phyloP scores from a whole-genome alignment of 805 yeast genomes.

The Starmerella sp. region DNA sequence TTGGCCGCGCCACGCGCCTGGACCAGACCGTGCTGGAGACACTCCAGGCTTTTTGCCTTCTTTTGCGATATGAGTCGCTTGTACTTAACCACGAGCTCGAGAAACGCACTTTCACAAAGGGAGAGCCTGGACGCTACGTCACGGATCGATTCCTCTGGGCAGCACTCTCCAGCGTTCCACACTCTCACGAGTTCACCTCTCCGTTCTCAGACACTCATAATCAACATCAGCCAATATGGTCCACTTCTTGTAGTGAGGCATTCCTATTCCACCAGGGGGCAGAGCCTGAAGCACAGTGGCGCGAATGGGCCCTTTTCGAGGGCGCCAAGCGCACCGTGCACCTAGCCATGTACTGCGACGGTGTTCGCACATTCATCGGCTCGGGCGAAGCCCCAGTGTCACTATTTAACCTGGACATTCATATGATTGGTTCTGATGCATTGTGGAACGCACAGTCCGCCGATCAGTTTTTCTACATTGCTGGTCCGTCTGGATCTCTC shows the following conservation, averaged over 20 bases:
- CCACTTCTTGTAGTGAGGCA: constrained; percentile 21
- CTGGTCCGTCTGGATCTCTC: constrained; percentile 22
- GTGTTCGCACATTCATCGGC: constrained; percentile 16
- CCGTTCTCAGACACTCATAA: background rate
- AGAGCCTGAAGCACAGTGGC: constrained; percentile 33
- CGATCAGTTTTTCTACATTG: constrained; percentile 23
- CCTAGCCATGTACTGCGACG: constrained; percentile 25
- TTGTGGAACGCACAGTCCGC: constrained; percentile 25
- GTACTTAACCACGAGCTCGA: constrained; percentile 18
- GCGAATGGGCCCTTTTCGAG: constrained; percentile 39
- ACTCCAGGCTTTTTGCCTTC: constrained; percentile 26
- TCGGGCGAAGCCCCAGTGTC: constrained; percentile 19
- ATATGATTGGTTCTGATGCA: constrained; percentile 25
- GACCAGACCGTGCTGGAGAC: constrained; percentile 19
- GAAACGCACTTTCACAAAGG: constrained; percentile 6
- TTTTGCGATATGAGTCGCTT: constrained; percentile 26
- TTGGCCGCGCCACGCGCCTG: constrained; percentile 10
- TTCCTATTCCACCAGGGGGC: constrained; percentile 25
- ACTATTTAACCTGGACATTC: constrained; percentile 26
- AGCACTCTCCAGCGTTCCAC: constrained; percentile 21
- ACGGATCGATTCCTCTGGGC: constrained; percentile 23
- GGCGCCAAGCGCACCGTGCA: constrained; percentile 31
- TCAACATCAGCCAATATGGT: constrained; percentile 22
- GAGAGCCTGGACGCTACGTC: constrained; percentile 14
- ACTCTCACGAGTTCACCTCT: constrained; percentile 8